Conservation (phyloP, 225 moss, liverwort and hornwort genomes). For the Polytrichum commune region DNA sequence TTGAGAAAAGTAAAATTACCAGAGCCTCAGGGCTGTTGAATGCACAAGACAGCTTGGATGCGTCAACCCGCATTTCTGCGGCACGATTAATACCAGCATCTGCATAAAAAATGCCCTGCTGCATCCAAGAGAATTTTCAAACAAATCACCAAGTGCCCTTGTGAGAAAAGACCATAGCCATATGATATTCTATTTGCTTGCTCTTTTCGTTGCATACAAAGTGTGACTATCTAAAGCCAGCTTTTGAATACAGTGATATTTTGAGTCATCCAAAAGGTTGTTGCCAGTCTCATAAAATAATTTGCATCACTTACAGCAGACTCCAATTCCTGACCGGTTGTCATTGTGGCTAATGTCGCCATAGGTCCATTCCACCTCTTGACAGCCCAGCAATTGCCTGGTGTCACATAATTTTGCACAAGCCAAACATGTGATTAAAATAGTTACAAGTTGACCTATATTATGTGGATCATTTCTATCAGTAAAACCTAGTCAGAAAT, state of each 20-base stretch:
- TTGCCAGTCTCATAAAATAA: neutral
- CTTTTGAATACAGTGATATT: neutral
- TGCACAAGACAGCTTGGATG: conserved; percentile 47
- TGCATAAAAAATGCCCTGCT: conserved; percentile 59
- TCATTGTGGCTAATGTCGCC: conserved; percentile 19
- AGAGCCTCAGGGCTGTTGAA: conserved; percentile 58
- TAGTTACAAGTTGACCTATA: neutral
- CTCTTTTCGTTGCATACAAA: neutral
- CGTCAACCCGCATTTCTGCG: conserved; percentile 63
- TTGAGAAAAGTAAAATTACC: conserved; percentile 23
- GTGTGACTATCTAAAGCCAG: conserved; percentile 1
- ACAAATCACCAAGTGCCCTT: neutral
- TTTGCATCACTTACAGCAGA: conserved; percentile 21
- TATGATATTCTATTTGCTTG: neutral
- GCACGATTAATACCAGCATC: conserved; percentile 75
- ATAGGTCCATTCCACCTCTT: conserved; percentile 27
- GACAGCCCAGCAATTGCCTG: conserved; percentile 24
- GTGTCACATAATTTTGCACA: neutral
- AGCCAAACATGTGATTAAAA: neutral
- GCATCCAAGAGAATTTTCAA: conserved; percentile 15
- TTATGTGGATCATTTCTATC: neutral
- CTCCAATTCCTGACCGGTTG: conserved; percentile 21
- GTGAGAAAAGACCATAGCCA: neutral
- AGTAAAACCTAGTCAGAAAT: neutral
- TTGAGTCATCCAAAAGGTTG: neutral